Evolutionary conservation across 164 flowering plant species (phyloP).

Genomic region (Berberis thunbergii): DNA sequence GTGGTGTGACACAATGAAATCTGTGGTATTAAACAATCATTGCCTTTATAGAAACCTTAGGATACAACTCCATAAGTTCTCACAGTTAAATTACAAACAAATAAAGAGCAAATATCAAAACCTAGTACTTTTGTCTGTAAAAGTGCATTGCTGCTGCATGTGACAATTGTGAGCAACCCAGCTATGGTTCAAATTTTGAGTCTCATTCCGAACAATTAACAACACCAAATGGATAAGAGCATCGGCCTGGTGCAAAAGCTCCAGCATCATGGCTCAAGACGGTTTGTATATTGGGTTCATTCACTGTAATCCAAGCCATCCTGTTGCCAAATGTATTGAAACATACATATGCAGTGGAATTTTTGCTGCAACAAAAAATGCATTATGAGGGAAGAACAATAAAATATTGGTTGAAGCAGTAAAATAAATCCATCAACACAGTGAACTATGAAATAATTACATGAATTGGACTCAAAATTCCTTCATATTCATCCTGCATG

Average conservation of each 20-base stretch:
- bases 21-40: too few species aligned
- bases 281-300: constrained; percentile 9
- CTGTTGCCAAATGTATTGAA: constrained; percentile 16
- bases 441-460: constrained; percentile 7
- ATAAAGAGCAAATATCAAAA: neutral
- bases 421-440: too few species aligned
- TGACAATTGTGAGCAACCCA: constrained; percentile 10
- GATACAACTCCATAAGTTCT: too few species aligned
- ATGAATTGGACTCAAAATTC: constrained; percentile 14
- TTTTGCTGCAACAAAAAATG: constrained; percentile 6
- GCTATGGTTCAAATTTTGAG: constrained; percentile 12
- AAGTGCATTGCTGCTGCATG: constrained; percentile 11
- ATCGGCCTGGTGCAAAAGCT: constrained; percentile 6
- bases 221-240: constrained; percentile 12
- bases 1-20: neutral
- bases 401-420: too few species aligned
- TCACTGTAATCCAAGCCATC: constrained; percentile 11
- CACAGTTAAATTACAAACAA: neutral
- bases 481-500: constrained; percentile 18
- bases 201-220: constrained; percentile 2
- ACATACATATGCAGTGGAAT: constrained; percentile 11
- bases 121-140: constrained; percentile 13
- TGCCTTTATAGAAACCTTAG: neutral
- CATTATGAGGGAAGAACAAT: neutral
- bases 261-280: constrained; percentile 5